Evolutionary conservation across 2,329 filamentous ascomycete species (phyloP), one percentile per base, ranked within the genome.

Genomic region (Aspergillus ustus): DNA sequence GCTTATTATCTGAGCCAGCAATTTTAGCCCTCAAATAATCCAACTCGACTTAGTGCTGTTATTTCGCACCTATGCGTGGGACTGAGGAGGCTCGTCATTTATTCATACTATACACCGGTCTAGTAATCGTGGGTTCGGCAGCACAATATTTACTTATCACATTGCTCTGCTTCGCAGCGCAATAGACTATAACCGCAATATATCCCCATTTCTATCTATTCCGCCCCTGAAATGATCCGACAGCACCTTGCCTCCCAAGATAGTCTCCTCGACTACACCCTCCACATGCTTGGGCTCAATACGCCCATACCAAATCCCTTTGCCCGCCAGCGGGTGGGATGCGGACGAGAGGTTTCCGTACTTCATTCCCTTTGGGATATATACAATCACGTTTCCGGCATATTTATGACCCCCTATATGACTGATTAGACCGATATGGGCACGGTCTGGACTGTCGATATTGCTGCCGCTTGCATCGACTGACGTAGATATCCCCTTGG

Each of bases 401-500:
- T 95, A 98, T 81, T 97, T 97, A 81, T 98, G 94, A 0, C 94
- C 94, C 22, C 94, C 94, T 15, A 97, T 89, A 73, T 98, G 94
- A 67, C 89, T 94, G 71, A 97, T 80, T 52, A 61, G 67, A 5
- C 75, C 79, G 57, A 81, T 67, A 63, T 81, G 77, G 11, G 76
- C 76, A 64, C 75, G 73, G 0, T 65, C 64, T 0, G 68, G 67
- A 15, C 58, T 68, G 58, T 79, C 77, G 17, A 75, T 60, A 2
- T 53, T 63, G 25, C 58, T 63, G 1, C 59, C 60, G 8, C 63
- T 67, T n/a, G 59, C 63, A 7, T 56, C 60, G 1, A 66, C 67
- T 1, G 69, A 70, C 1, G 64, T 63, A 29, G 72, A 78, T 50
- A 58, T 53, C 2, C 75, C 77, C 20, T 70, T 70, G 7, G 63